Percentiles rank a stretch among this genome's conserved stretches.
Conservation (phyloP, 2,329 filamentous ascomycete genomes). For the Botryotinia calthae region DNA sequence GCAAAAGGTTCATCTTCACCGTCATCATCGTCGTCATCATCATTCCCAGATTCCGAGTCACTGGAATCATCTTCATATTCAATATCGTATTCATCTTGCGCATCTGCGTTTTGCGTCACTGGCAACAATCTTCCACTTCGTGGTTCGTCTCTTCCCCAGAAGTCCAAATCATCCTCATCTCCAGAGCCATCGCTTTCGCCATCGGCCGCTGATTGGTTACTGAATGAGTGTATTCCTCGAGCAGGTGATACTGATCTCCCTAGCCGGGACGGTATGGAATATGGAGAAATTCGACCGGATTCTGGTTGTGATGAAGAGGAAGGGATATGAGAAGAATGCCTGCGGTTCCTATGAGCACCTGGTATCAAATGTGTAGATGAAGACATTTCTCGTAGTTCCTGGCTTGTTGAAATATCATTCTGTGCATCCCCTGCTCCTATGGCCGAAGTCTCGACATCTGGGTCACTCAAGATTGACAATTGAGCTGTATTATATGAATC, state of each 20-base stretch:
- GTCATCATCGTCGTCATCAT: constrained; percentile 42
- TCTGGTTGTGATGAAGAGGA: constrained; percentile 20
- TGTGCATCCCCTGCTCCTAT: constrained; percentile 31
- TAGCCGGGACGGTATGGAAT: constrained; percentile 32
- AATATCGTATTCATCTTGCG: constrained; percentile 43
- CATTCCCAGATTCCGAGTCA: constrained; percentile 28
- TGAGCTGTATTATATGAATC: constrained; percentile 69
- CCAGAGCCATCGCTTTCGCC: constrained; percentile 49
- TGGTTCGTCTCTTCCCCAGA: constrained; percentile 48
- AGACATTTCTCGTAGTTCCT: constrained; percentile 24
- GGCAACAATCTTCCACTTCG: constrained; percentile 33
- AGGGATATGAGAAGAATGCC: constrained; percentile 36
- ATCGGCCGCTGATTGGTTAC: constrained; percentile 37
- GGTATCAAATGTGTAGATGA: constrained; percentile 20
- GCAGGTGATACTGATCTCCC: constrained; percentile 39
- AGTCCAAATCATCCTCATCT: constrained; percentile 50
- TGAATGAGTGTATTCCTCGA: constrained; percentile 36
- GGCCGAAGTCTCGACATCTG: constrained; percentile 27
- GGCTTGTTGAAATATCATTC: constrained; percentile 24
- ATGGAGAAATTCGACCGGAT: constrained; percentile 31
- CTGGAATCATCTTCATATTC: constrained; percentile 29
- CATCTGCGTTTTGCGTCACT: constrained; percentile 33
- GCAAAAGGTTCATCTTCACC: constrained; percentile 49
- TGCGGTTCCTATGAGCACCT: constrained; percentile 29
- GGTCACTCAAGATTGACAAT: constrained; percentile 55